phyloP scores from a whole-genome alignment of 1,284 basidiomycete species.

The Sphagnurus paluster region DNA sequence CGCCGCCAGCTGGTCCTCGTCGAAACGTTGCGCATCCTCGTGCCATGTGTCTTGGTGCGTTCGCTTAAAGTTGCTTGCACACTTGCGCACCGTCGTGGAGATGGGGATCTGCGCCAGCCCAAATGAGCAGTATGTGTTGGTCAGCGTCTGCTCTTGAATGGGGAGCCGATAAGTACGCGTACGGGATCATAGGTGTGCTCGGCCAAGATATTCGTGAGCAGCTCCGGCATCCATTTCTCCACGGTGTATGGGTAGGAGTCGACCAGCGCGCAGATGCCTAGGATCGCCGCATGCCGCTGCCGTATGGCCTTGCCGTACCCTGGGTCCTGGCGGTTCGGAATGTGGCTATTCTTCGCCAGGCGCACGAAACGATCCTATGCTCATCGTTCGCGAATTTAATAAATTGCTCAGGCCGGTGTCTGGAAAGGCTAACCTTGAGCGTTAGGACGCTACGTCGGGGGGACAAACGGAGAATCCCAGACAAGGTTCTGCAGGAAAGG shows the following conservation, averaged over 20 bases:
- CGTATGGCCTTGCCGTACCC: conserved; percentile 65
- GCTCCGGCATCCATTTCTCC: conserved; percentile 81
- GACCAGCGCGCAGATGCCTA: conserved; percentile 78
- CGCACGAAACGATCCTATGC: conserved; percentile 66
- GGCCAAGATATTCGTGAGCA: conserved; percentile 70
- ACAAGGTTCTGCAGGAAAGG: conserved; percentile 59
- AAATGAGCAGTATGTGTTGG: conserved; percentile 3
- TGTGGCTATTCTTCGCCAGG: conserved; percentile 57
- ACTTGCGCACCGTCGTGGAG: conserved; percentile 70
- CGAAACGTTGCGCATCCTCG: conserved; percentile 76
- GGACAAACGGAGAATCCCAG: conserved; percentile 79
- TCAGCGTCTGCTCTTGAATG: background rate
- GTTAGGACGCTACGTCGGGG: conserved; percentile 73
- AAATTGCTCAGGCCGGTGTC: too few relatives aligned
- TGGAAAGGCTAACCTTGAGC: conserved; percentile 49
- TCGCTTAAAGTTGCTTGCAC: conserved; percentile 74
- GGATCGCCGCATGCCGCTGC: conserved; percentile 75
- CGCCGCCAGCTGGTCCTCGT: conserved; percentile 69
- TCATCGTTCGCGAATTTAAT: too few relatives aligned
- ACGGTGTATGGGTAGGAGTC: conserved; percentile 86
- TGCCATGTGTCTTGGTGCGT: conserved; percentile 86
- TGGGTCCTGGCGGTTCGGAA: conserved; percentile 57
- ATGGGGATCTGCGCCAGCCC: conserved; percentile 56
- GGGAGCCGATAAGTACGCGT: conserved; percentile 22
- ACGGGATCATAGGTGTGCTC: conserved; percentile 83